phyloP scores from a whole-genome alignment of 768 basidiomycete species.

The Kwoniella heveanensis region DNA sequence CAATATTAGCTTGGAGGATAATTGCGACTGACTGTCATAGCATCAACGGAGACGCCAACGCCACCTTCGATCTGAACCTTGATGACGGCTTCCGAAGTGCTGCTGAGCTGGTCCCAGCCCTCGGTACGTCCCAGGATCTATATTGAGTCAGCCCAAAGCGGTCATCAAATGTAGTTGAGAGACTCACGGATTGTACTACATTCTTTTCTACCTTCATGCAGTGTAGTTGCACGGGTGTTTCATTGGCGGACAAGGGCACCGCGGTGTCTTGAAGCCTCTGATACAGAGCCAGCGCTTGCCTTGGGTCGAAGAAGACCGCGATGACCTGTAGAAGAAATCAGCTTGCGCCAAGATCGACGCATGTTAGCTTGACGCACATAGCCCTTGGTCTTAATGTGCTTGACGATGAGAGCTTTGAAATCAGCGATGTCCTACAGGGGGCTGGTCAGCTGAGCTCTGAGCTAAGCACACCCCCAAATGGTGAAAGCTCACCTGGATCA shows the following conservation, averaged over 20 bases:
- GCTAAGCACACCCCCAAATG: no score
- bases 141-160: not conserved
- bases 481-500: conserved; percentile 19
- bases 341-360: no score
- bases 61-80: conserved; percentile 30
- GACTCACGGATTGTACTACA: conserved; percentile 34
- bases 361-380: conserved; percentile 23
- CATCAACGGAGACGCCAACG: conserved; percentile 2
- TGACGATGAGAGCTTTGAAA: conserved; percentile 72
- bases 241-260: conserved; percentile 18
- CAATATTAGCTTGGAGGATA: not conserved
- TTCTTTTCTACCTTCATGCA: conserved; percentile 38
- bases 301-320: conserved; percentile 42
- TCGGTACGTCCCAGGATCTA: conserved; percentile 17
- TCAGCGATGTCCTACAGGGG: conserved; percentile 79
- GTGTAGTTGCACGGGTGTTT: conserved; percentile 21
- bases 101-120: conserved; percentile 27
- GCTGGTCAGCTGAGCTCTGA: conserved; percentile 64
- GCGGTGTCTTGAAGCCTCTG: conserved; percentile 15
- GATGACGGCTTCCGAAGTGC: conserved; percentile 28
- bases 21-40: conserved; percentile 28
- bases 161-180: not conserved
- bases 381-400: conserved; percentile 53
- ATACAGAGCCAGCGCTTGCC: conserved; percentile 36
- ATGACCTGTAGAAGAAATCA: conserved; percentile 30